phyloP scores from a whole-genome alignment of 306 rosid species.

The Dalbergia oliveri region DNA sequence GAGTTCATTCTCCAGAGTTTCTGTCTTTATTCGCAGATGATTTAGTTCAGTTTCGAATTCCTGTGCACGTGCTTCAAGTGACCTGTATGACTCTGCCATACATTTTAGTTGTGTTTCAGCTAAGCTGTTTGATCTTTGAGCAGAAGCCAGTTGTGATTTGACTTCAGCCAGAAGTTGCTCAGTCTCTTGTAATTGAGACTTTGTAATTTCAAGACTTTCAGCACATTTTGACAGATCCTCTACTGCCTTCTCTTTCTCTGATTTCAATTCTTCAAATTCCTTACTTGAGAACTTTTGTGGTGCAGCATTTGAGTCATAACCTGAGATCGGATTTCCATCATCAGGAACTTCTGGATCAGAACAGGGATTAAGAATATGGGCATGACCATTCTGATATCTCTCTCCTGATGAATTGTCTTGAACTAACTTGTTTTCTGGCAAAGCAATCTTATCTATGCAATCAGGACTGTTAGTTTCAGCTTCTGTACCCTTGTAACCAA shows the following conservation, averaged over 20 bases:
- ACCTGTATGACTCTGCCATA: slow-evolving; percentile 96
- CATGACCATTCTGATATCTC: slow-evolving; percentile 72
- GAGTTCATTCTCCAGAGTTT: slow-evolving; percentile 76
- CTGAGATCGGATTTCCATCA: slow-evolving; percentile 74
- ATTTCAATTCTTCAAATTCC: slow-evolving; percentile 75
- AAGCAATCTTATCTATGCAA: slow-evolving; percentile 95
- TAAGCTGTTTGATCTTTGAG: slow-evolving; percentile 84
- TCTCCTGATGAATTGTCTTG: slow-evolving; percentile 64
- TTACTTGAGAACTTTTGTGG: slow-evolving; percentile 66
- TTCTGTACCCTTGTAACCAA: slow-evolving; percentile 77
- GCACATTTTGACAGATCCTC: slow-evolving; percentile 71
- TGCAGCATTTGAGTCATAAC: slow-evolving; percentile 61
- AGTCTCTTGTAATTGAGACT: slow-evolving; percentile 76
- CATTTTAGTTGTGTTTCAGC: slow-evolving; percentile 96
- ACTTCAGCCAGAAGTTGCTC: slow-evolving; percentile 91
- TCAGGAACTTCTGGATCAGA: slow-evolving; percentile 90
- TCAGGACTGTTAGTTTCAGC: slow-evolving; percentile 86
- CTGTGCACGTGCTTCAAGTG: slow-evolving; percentile 80
- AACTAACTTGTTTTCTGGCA: slow-evolving; percentile 83
- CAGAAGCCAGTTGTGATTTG: slow-evolving; percentile 83
- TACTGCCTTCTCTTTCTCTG: slow-evolving; percentile 73
- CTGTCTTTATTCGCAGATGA: slow-evolving; percentile 70
- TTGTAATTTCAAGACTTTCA: slow-evolving; percentile 81
- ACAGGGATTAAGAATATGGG: slow-evolving; percentile 64
- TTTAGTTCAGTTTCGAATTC: slow-evolving; percentile 87